Percentiles rank a stretch among this genome's conserved stretches.
Conservation (phyloP, 441 rosid species). For the Bocquillonia castaneifolia region DNA sequence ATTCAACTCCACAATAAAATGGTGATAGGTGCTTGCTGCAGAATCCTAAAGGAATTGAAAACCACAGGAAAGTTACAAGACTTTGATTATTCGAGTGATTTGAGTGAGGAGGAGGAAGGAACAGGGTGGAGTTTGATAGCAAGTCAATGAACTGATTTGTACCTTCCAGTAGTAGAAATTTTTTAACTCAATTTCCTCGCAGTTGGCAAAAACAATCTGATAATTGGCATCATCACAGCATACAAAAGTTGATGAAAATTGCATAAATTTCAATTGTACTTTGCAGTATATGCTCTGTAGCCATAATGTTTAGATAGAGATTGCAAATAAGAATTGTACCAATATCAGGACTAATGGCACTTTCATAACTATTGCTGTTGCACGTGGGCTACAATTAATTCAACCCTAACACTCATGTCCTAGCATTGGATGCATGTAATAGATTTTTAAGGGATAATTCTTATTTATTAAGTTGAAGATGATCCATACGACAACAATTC, state of each 20-base stretch:
- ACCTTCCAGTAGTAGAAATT: neutral
- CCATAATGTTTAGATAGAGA: neutral
- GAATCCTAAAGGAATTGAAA: neutral
- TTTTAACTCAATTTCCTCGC: neutral
- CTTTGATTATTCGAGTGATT: neutral
- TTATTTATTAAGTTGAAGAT: neutral
- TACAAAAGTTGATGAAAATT: neutral
- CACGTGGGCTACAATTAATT: neutral
- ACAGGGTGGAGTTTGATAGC: neutral
- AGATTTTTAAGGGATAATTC: neutral
- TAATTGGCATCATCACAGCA: neutral
- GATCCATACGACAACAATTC: no score
- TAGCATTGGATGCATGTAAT: neutral
- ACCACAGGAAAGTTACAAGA: neutral
- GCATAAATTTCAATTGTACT: neutral
- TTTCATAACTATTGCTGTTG: neutral
- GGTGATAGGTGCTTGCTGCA: neutral
- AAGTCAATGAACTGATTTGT: neutral
- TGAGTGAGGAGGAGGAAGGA: neutral
- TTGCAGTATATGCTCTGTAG: neutral
- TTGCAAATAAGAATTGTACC: neutral
- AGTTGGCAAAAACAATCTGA: no score
- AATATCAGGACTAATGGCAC: neutral
- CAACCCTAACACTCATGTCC: neutral
- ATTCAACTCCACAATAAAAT: neutral